Base-by-base conservation (phyloP, 768 basidiomycete species). In the Phaeotremella skinneri region DNA sequence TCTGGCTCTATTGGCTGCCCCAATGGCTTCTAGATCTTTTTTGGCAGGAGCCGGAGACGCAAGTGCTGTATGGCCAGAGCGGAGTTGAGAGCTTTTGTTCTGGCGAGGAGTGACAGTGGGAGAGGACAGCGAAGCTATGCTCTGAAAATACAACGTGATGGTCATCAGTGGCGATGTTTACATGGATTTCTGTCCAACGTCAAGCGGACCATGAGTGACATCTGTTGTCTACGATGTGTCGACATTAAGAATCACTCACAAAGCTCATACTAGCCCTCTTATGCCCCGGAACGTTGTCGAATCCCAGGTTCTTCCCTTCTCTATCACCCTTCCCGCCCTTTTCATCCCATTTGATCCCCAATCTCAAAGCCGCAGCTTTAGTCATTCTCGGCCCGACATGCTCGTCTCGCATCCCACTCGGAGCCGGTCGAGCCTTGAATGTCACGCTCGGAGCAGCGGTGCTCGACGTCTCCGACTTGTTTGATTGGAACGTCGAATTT, bases 341-440 rank as follows among this genome's bases (percentile, higher is more conserved):
- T 3, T 51, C 63, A 11, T 67, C 66, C 69, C 69, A 70, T 16
- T 65, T 55, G 29, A 70, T 26, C 6, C 69, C 69, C 37, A 50
- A 43, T 31, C 69, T 41, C 51, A 67, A 49, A 5, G 62, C 66
- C 21, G 69, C 58, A 23, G 59, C 31, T 41, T 70, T 70, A 13
- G 61, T 70, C 69, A 70, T 70, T 39, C 59, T 63, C 9, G 69
- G 69, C 23, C 69, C 68, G 4, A 61, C 30, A 9, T 49, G 57
- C 25, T 49, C 53, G 14, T 25, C 27, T 7, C 21, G 20, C 37
- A 52, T 66, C n/a, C 20, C 31, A 5, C 29, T 26, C 4, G 68
- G 68, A 3, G 61, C 68, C 7, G 66, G 61, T 39, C 39, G 41
- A 32, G 68, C 68, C 30, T 56, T 64, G 63, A 70, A 70, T 6